Percentiles rank a stretch among this genome's conserved stretches.
phyloP scores from a whole-genome alignment of 2,329 filamentous ascomycete genomes.

The Colletotrichum paranaense region DNA sequence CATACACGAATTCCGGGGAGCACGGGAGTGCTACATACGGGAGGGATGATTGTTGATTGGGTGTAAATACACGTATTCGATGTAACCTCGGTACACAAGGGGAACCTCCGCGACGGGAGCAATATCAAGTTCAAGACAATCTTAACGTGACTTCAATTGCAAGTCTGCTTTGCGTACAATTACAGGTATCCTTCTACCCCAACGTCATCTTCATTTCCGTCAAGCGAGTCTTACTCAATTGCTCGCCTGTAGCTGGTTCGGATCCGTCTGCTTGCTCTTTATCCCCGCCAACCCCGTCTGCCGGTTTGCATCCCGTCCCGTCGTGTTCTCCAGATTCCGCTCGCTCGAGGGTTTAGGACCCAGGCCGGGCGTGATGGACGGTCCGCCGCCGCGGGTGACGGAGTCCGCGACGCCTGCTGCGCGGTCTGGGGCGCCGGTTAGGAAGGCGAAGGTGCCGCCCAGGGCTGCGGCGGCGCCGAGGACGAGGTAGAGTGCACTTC shows the following conservation, averaged over 20 bases:
- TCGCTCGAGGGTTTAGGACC: conserved; percentile 10
- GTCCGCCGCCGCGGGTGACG: not conserved
- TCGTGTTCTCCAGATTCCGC: not conserved
- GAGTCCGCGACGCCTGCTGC: conserved; percentile 14
- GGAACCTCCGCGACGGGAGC: no score
- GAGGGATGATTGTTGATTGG: no score
- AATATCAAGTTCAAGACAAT: no score
- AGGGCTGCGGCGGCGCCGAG: not conserved
- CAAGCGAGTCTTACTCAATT: not conserved
- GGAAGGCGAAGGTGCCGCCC: conserved; percentile 11
- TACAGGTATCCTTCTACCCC: no score
- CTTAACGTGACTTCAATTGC: not conserved
- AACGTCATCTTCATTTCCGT: no score
- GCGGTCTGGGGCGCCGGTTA: conserved; percentile 11
- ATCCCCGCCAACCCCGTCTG: not conserved
- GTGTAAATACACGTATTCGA: no score
- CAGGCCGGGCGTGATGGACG: not conserved
- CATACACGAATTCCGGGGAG: no score
- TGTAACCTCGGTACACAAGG: no score
- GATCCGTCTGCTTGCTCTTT: conserved; percentile 24
- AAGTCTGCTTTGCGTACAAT: no score
- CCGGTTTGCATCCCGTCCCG: not conserved
- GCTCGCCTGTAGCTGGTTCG: not conserved
- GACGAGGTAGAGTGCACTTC: not conserved
- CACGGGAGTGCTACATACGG: no score